phyloP scores from a whole-genome alignment of 176 grass and related monocot genomes.

The Zea luxurians region DNA sequence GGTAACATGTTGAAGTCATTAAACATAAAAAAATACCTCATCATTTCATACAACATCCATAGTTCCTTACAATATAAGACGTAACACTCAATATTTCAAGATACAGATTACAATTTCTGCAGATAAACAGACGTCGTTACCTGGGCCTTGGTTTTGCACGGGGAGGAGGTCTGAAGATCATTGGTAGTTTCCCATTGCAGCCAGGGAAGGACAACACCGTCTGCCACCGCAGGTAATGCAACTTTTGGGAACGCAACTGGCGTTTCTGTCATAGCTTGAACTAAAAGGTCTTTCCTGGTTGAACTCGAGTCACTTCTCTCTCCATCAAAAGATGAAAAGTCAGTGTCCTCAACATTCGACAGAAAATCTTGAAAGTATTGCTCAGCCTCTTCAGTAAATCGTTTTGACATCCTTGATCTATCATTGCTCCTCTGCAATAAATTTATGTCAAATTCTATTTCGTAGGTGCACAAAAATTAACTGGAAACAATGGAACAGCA shows the following conservation, averaged over 20 bases:
- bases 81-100: not conserved
- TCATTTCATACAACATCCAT: not conserved
- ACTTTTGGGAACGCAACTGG: constrained; percentile 41
- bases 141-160: constrained; percentile 56
- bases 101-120: not conserved
- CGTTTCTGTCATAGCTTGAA: constrained; percentile 44
- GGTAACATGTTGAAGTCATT: not conserved
- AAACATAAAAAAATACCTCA: not conserved
- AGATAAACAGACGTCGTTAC: constrained; percentile 22
- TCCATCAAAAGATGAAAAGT: constrained; percentile 94
- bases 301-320: constrained; percentile 90
- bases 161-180: constrained; percentile 49
- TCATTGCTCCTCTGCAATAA: constrained; percentile 90
- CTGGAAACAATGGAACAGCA: not conserved
- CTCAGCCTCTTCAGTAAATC: constrained; percentile 81
- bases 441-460: constrained; percentile 13
- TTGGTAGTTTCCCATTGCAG: constrained; percentile 91
- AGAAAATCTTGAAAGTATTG: constrained; percentile 96
- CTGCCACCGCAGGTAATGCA: constrained; percentile 47
- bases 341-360: constrained; percentile 93
- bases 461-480: not conserved
- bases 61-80: not conserved
- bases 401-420: constrained; percentile 67
- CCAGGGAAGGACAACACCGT: constrained; percentile 94
- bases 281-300: constrained; percentile 41